A percentile compares a stretch with the other conserved stretches of the same genome.
phyloP scores from a whole-genome alignment of 2,329 filamentous ascomycete genomes.

The Pyrenophora seminiperda region DNA sequence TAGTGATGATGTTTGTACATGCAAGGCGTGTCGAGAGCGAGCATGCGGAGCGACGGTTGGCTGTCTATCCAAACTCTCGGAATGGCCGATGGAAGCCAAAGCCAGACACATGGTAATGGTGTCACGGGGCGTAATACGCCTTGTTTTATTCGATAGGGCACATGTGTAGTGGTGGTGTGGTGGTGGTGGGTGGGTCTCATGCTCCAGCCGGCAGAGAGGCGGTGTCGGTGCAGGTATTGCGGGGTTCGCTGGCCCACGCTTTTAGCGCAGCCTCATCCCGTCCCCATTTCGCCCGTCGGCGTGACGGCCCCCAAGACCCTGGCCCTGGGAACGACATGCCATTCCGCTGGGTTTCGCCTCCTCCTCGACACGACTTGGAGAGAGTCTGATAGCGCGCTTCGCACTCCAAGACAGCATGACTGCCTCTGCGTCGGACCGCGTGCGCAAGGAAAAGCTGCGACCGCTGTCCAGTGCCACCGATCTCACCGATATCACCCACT shows the following conservation, averaged over 20 bases:
- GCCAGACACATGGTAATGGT: conserved; percentile 10
- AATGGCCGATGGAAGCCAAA: conserved; percentile 7
- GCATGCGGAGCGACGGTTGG: conserved; percentile 14
- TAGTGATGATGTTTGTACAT: background rate
- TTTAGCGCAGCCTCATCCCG: conserved; percentile 19
- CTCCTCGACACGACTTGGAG: conserved; percentile 18
- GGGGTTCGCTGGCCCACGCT: conserved; percentile 15
- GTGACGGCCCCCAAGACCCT: conserved; percentile 24
- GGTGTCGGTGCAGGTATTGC: conserved; percentile 16
- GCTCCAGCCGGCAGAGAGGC: conserved; percentile 16
- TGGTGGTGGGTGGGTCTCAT: conserved; percentile 15
- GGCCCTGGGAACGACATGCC: conserved; percentile 25
- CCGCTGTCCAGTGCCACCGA: conserved; percentile 29
- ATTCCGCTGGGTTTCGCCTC: conserved; percentile 25
- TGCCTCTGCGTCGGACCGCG: conserved; percentile 7
- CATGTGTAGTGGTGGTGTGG: conserved; percentile 1
- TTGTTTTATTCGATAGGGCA: conserved; percentile 13
- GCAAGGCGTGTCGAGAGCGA: conserved; percentile 8
- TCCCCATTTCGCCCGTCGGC: conserved; percentile 14
- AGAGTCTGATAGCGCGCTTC: conserved; percentile 10
- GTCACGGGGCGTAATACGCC: conserved; percentile 11
- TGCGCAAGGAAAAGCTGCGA: conserved; percentile 15
- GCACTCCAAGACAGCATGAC: conserved; percentile 14
- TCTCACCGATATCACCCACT: conserved; percentile 25
- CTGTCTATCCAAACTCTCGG: conserved; percentile 12